A percentile compares a stretch with the other conserved stretches of the same genome.
phyloP scores from a whole-genome alignment of 2,329 filamentous ascomycete genomes.

The Fusarium anthophilum region DNA sequence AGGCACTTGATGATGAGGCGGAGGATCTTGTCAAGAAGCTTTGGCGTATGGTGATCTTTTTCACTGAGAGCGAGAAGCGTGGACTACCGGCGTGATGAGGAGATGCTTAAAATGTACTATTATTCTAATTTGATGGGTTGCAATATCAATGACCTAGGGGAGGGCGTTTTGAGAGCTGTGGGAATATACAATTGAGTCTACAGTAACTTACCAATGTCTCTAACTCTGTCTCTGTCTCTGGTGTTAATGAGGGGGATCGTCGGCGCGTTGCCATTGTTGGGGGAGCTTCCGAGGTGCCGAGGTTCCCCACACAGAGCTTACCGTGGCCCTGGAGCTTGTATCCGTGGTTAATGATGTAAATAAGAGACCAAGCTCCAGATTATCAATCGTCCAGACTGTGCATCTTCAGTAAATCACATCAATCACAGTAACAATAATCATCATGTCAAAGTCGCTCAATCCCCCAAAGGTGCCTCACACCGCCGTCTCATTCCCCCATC shows the following conservation, averaged over 20 bases:
- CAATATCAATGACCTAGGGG: constrained; percentile 17
- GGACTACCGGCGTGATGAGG: constrained; percentile 73
- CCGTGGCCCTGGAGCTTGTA: not conserved
- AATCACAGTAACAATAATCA: constrained; percentile 15
- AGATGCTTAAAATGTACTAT: constrained; percentile 28
- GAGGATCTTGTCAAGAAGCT: constrained; percentile 95
- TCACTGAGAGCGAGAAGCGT: constrained; percentile 91
- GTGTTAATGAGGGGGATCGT: constrained; percentile 22
- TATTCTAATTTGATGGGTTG: constrained; percentile 25
- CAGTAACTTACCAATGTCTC: not conserved
- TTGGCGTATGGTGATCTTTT: constrained; percentile 99
- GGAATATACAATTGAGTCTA: constrained; percentile 7
- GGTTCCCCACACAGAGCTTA: constrained; percentile 44
- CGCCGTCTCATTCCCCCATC: constrained; percentile 60
- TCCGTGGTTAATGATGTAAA: not conserved
- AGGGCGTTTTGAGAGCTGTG: constrained; percentile 22
- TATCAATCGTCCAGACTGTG: not conserved
- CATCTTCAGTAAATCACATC: not conserved
- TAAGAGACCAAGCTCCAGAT: constrained; percentile 6
- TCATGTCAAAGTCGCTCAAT: constrained; percentile 44
- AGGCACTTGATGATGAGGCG: constrained; percentile 94
- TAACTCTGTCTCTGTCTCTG: not conserved
- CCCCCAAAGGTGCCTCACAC: constrained; percentile 55
- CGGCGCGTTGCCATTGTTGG: constrained; percentile 15
- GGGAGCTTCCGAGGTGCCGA: constrained; percentile 41